Percentiles rank a stretch among this genome's conserved stretches.
phyloP scores from a whole-genome alignment of 164 flowering plant genomes.

The Tinospora cordifolia region DNA sequence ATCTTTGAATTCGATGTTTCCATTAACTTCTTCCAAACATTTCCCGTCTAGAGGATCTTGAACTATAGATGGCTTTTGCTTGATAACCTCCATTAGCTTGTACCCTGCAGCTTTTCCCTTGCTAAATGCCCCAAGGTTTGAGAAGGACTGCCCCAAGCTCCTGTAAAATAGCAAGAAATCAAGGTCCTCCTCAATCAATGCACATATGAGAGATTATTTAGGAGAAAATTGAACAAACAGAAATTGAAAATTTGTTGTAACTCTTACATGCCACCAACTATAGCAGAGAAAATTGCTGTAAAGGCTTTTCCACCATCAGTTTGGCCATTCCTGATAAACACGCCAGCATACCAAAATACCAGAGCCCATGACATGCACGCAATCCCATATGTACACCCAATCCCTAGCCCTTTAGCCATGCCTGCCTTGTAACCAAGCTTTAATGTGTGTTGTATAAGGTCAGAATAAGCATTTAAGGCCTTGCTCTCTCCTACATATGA shows the following conservation, averaged over 20 bases:
- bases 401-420: conserved; percentile 88
- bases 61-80: conserved; percentile 71
- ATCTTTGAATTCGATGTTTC: conserved; percentile 86
- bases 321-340: conserved; percentile 88
- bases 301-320: conserved; percentile 98
- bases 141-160: conserved; percentile 97
- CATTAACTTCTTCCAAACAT: conserved; percentile 64
- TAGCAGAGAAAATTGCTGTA: conserved; percentile 96
- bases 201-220: neutral
- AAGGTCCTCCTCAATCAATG: neutral
- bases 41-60: conserved; percentile 65
- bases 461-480: conserved; percentile 72
- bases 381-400: conserved; percentile 86
- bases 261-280: conserved; percentile 98
- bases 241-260: conserved; percentile 29
- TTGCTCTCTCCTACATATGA: conserved; percentile 85
- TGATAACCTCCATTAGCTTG: conserved; percentile 91
- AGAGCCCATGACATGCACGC: conserved; percentile 99
- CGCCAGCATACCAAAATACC: conserved; percentile 99
- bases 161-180: conserved; percentile 30
- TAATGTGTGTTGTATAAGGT: conserved; percentile 69
- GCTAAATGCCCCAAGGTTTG: conserved; percentile 96
- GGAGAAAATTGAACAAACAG: too few relatives aligned
- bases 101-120: conserved; percentile 95
- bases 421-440: conserved; percentile 92